These are phyloP conservation scores for Pseudoneurospora amorphoporcata DNA, from an alignment of 495 filamentous ascomycete species.

Conservation along the genomic window DNA sequence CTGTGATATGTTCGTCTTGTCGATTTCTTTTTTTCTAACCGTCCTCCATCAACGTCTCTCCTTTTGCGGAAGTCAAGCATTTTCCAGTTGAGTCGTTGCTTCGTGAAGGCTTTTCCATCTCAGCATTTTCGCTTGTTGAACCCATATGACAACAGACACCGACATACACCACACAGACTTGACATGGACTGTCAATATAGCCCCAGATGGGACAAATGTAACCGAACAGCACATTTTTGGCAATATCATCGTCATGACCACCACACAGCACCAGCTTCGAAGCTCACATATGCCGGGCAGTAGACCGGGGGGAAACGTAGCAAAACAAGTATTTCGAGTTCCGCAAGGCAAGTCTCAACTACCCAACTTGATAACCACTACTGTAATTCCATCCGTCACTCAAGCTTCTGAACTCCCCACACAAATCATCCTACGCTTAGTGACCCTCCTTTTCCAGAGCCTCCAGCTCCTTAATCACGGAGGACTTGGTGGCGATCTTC, in stretches of 20 bases:
- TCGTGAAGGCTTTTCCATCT: neutral
- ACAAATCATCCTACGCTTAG: neutral
- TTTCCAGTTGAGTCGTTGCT: neutral
- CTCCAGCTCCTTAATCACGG: slow-evolving; percentile 72
- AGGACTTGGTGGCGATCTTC: slow-evolving; percentile 85
- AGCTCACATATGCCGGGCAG: neutral
- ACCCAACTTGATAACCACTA: neutral
- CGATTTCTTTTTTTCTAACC: neutral
- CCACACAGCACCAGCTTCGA: neutral
- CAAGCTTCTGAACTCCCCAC: neutral
- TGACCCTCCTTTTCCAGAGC: slow-evolving; percentile 28
- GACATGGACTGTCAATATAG: neutral
- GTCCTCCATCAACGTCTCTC: neutral
- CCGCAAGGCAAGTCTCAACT: neutral
- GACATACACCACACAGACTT: neutral
- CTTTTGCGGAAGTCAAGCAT: neutral
- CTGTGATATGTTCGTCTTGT: neutral
- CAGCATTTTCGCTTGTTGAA: neutral
- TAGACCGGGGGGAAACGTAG: neutral
- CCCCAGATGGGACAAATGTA: neutral
- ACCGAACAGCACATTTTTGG: neutral
- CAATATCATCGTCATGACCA: neutral
- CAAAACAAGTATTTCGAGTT: neutral
- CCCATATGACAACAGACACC: neutral
- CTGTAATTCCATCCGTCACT: neutral